phyloP scores from a whole-genome alignment of 331 rosid species.

The Erythrophleum ivorense region DNA sequence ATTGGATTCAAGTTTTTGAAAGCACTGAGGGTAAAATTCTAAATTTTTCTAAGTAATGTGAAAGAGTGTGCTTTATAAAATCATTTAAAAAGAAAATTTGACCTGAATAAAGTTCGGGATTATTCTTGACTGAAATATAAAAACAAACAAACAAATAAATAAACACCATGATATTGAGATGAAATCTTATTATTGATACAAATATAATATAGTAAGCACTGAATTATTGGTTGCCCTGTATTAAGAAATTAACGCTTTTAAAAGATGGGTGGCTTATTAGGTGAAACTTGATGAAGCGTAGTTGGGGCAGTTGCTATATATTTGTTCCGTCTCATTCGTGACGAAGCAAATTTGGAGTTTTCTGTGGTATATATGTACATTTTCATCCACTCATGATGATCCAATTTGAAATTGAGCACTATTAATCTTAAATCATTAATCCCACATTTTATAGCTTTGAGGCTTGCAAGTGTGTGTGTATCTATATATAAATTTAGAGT shows the following conservation, averaged over 20 bases:
- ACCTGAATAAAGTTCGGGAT: no score
- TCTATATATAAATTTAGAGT: no score
- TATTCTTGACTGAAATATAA: background rate
- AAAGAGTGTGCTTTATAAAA: background rate
- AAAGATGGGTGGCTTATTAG: conserved; percentile 41
- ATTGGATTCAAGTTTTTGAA: background rate
- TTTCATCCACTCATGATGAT: background rate
- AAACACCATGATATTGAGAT: no score
- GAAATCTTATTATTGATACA: background rate
- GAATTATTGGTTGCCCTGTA: conserved; percentile 11
- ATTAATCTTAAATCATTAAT: no score
- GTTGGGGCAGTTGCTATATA: conserved; percentile 43
- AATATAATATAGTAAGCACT: background rate
- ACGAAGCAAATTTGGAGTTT: background rate
- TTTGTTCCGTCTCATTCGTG: background rate
- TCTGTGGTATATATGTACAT: background rate
- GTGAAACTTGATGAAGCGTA: conserved; percentile 50
- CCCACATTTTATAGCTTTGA: no score
- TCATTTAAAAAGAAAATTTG: no score
- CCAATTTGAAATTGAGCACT: background rate
- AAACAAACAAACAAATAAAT: no score
- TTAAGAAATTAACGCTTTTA: background rate
- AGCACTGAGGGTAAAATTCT: background rate
- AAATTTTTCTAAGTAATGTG: background rate
- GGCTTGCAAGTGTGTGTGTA: no score